Evolutionary conservation across 164 flowering plant species (phyloP).

Genomic region (Chloranthus sessilifolius): DNA sequence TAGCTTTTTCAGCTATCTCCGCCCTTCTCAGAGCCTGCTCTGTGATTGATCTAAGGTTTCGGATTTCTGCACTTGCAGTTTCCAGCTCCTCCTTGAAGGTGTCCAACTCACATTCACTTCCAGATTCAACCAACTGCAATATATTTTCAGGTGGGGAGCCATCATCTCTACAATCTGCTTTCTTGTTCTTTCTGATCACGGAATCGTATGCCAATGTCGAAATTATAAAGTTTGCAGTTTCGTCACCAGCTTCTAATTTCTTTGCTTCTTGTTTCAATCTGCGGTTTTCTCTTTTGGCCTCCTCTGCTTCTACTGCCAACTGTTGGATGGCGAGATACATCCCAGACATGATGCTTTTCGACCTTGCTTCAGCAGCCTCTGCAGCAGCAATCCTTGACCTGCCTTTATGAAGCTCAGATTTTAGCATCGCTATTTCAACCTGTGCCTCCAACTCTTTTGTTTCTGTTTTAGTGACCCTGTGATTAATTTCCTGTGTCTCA

Average conservation of each 20-base stretch:
- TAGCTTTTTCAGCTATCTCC: constrained; percentile 53
- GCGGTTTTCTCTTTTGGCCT: constrained; percentile 34
- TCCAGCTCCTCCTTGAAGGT: constrained; percentile 45
- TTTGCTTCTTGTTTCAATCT: constrained; percentile 19
- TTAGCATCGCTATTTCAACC: constrained; percentile 40
- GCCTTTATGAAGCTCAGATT: constrained; percentile 42
- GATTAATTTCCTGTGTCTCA: constrained; percentile 17
- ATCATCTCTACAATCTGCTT: constrained; percentile 17
- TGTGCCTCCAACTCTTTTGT: constrained; percentile 38
- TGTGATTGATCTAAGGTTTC: constrained; percentile 34
- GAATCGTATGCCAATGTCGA: constrained; percentile 35
- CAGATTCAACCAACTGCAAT: constrained; percentile 3
- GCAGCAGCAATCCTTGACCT: constrained; percentile 46
- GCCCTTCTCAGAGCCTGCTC: constrained; percentile 48
- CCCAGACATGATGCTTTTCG: constrained; percentile 24
- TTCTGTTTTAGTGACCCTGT: constrained; percentile 21
- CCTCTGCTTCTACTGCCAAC: constrained; percentile 40
- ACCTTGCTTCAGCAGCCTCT: constrained; percentile 47
- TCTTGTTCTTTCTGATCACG: constrained; percentile 24
- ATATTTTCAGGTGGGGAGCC: constrained; percentile 4
- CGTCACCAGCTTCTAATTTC: constrained; percentile 6
- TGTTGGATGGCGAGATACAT: constrained; percentile 36
- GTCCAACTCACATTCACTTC: constrained; percentile 22
- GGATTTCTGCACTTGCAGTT: constrained; percentile 28
- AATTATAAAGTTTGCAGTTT: constrained; percentile 21